Evolutionary conservation across 345 rosid genomes (phyloP).

Genomic region (Salix dunnii): DNA sequence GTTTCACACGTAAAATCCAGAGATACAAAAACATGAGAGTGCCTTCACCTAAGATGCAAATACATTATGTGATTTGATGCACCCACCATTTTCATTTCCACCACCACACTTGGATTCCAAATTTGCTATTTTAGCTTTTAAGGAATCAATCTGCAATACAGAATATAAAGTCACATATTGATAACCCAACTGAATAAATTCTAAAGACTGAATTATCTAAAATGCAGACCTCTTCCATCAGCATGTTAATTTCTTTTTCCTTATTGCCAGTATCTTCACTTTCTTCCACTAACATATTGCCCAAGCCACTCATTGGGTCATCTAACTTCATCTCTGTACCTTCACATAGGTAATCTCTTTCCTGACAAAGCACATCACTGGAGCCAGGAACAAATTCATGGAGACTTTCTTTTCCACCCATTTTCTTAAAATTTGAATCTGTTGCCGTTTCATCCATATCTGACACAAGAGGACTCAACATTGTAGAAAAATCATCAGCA

Average conservation of each 20-base stretch:
- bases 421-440: conserved; percentile 26
- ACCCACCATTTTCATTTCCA: conserved; percentile 22
- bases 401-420: conserved; percentile 28
- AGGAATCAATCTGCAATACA: conserved; percentile 52
- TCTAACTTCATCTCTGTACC: conserved; percentile 18
- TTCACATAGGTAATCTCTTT: conserved; percentile 29
- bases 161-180: conserved; percentile 4
- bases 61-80: conserved; percentile 16
- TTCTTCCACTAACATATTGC: conserved; percentile 27
- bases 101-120: conserved; percentile 43
- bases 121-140: conserved; percentile 65
- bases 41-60: not conserved
- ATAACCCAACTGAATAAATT: not conserved
- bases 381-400: conserved; percentile 24
- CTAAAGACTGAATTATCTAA: not conserved
- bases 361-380: conserved; percentile 21
- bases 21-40: not conserved
- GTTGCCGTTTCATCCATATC: conserved; percentile 21
- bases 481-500: conserved; percentile 29
- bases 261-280: conserved; percentile 25
- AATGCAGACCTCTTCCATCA: conserved; percentile 62
- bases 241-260: conserved; percentile 39
- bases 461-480: conserved; percentile 21
- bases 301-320: conserved; percentile 25
- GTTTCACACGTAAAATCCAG: conserved; percentile 24